Evolutionary conservation across 2,329 filamentous ascomycete genomes (phyloP), one percentile per base, ranked within the genome.

Genomic region (Monosporascus sp.): DNA sequence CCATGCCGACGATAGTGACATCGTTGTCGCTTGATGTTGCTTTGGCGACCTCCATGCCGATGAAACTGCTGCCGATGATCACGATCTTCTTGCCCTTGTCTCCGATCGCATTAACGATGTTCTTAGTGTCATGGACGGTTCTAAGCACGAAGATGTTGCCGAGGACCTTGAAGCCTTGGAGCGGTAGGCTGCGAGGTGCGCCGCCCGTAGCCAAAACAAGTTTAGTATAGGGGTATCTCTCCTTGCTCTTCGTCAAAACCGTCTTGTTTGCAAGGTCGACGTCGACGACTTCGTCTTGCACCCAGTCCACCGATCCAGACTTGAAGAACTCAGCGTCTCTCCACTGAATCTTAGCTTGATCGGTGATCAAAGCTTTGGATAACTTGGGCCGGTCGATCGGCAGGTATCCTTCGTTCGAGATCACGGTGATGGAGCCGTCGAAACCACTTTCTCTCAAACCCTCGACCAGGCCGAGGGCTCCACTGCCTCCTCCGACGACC

Each of bases 41-140:
- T 58, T 92, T 94, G 56, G 89, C 93, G n/a, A 95, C 83, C 72
- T 99, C 94, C 89, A 99, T 95, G 41, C 94, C 94, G 66, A 99
- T 99, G 72, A 99, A 99, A 1, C 91, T 96, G 55, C 88, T 93
- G 41, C 94, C 94, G 51, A 99, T 79, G 16, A 99, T 79, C 47
- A 96, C 91, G 60, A 99, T 85, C 71, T 96, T 97, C 79, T 96
- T 97, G 55, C 84, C 85, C 66, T 89, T 87, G 44, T 89, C 83
- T 31, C 91, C 91, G 47, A 96, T 88, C 7, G 91, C 90, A 1
- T 77, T 79, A 26, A 91, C 78, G 60, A 99, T 97, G 54, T 78
- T 79, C 68, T 92, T 84, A 1, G 86, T 83, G 65, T 97, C 86
- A 43, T 86, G 79, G n/a, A 95, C 77, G 11, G 78, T 86, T 51